Evolutionary conservation across 1,139 yeast genomes (phyloP), one percentile per base, ranked within the genome.

Genomic region (Taphrina wiesneri): DNA sequence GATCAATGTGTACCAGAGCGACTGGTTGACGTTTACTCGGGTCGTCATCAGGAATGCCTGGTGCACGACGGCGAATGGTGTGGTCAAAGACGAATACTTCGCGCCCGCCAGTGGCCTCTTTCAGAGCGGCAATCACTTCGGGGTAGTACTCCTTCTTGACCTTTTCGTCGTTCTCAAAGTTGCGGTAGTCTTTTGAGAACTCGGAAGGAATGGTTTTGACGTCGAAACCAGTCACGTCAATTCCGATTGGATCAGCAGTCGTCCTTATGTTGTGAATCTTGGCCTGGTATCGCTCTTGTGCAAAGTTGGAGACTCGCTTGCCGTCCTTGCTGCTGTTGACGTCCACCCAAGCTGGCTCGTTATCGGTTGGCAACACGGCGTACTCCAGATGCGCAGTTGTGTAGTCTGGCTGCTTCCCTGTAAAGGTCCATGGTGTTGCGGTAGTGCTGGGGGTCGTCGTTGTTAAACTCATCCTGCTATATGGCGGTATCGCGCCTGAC

Each of bases 61-160:
- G 66, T 36, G 66, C 65, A 7, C 61, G 63, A 6, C 71, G 60
- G 34, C 74, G 68, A 30, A 72, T 68, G 17, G 74, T 72, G 52
- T 71, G 72, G 51, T 72, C 74, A 60, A 72, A 72, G 34, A 72
- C 63, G 41, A 69, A 36, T 7, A 72, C 71, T 41, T 67, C 67
- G 9, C 63, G 30, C 1, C 71, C 74, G n/a, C 63, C 63, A 26
- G 63, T 47, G 19, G 52, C 56, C 11, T 17, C n/a, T 19, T 59
- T 59, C 19, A 59, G 36, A 13, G 53, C 52, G 4, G 30, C 63
- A 7, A 28, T 30, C 26, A 59, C 53, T 19, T 59, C 63, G 13
- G 39, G 41, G 56, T 59, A 59, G 41, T 59, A 59, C 46, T 51
- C 56, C 21, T 34, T 45, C 43, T 47, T 32, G 34, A 59, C 36